Evolutionary conservation across 2,329 filamentous ascomycete genomes (phyloP), one percentile per base, ranked within the genome.

Genomic region (Fusarium sp.): DNA sequence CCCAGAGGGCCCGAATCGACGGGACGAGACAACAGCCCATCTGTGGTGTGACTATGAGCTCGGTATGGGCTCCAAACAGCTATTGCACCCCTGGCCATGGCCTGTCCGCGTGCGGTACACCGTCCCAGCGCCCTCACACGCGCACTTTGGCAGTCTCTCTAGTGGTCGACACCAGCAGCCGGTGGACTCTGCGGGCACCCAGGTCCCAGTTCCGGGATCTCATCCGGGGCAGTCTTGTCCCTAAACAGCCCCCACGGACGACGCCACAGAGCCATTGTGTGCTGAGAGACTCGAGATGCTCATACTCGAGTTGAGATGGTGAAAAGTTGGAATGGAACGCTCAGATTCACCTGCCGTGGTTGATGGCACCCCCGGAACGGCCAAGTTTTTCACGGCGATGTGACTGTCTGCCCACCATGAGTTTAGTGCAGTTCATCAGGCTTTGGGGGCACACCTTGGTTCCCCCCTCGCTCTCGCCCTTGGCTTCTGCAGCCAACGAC

Each of bases 21-120:
- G 74, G 76, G 70, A 78, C 73, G 70, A 67, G 72, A 57, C 64
- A 78, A 77, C 75, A 77, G 75, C 76, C 74, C 76, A 78, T 68
- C 64, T 62, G 70, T 78, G 76, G 76, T 78, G 76, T 76, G 76
- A 78, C 73, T 67, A 72, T 75, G 72, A 75, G 70, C 73, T 69
- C 58, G 63, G 69, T 46, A 70, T 74, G 72, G 74, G 75, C 74
- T 76, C 63, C 40, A 61, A 74, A 76, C 67, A 73, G 67, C 72
- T 62, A 62, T 65, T 67, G 58, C 67, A 66, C 55, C 71, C 73
- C 73, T 57, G 63, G 62, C 59, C 73, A 69, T 77, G 74, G 74
- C 64, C 72, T 75, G 74, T 78, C 75, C 44, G 55, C 35, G 66
- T 67, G 69, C 69, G 67, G 55, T 64, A 66, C 62, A 68, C 75